Evolutionary conservation across 1,284 basidiomycete species (phyloP).

Genomic region (Microbotryum scabiosae): DNA sequence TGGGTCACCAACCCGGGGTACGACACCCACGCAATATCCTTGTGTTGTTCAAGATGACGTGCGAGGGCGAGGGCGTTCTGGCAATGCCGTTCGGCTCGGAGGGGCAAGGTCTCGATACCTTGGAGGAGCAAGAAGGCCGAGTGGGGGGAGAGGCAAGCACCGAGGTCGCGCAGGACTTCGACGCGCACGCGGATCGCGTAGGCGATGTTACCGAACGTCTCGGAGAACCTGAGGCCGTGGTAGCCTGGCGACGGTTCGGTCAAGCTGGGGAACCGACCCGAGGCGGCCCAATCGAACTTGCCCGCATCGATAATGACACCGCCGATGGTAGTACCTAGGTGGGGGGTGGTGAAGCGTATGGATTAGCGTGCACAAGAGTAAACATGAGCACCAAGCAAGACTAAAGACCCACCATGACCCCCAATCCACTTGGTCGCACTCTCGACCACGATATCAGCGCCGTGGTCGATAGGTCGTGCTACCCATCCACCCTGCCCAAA

Average conservation of each 20-base stretch:
- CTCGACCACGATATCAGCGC: constrained; percentile 63
- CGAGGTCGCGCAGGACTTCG: constrained; percentile 49
- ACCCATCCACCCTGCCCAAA: constrained; percentile 49
- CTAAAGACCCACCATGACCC: constrained; percentile 40
- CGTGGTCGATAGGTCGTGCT: constrained; percentile 63
- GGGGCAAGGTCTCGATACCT: constrained; percentile 75
- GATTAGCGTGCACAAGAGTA: too few species aligned
- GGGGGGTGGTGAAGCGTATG: too few species aligned
- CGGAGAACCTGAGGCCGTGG: constrained; percentile 52
- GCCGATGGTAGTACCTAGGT: constrained; percentile 74
- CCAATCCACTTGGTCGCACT: constrained; percentile 77
- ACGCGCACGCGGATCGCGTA: constrained; percentile 66
- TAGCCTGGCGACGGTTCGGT: constrained; percentile 75
- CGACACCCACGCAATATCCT: constrained; percentile 57
- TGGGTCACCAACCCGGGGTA: constrained; percentile 70
- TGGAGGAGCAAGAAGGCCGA: constrained; percentile 44
- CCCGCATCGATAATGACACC: constrained; percentile 75
- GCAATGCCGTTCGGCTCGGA: constrained; percentile 68
- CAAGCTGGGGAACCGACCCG: constrained; percentile 71
- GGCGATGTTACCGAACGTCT: constrained; percentile 64
- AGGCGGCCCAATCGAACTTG: constrained; percentile 74
- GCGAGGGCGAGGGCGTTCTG: constrained; percentile 69
- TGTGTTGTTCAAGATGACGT: constrained; percentile 61
- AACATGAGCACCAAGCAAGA: too few species aligned
- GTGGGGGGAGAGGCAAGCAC: constrained; percentile 9